A percentile compares a stretch with the other conserved stretches of the same genome.
Evolutionary conservation across 1,139 yeast genomes (phyloP).

Genomic region (Starmera stellimalicola): DNA sequence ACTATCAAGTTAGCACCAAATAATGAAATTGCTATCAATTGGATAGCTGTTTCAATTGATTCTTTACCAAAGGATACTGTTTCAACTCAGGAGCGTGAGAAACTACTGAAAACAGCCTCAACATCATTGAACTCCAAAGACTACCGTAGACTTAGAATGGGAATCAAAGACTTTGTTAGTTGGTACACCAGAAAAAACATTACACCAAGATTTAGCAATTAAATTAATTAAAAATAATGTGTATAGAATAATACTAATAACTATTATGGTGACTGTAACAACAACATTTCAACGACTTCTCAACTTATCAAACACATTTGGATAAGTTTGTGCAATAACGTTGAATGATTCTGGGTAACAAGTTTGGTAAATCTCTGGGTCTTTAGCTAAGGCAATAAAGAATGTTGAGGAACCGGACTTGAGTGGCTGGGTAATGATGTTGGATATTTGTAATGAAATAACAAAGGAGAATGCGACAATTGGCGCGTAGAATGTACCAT

Average conservation of each 20-base stretch:
- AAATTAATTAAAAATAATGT: not conserved
- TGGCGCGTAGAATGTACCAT: constrained; percentile 64
- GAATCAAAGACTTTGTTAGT: constrained; percentile 64
- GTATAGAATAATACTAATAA: not conserved
- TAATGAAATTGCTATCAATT: constrained; percentile 34
- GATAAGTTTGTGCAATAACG: constrained; percentile 62
- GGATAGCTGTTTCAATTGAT: constrained; percentile 52
- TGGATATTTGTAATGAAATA: constrained; percentile 68
- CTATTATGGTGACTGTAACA: not conserved
- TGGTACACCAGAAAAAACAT: constrained; percentile 81
- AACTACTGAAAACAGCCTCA: constrained; percentile 45
- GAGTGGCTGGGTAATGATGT: constrained; percentile 64
- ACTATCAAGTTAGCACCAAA: constrained; percentile 42
- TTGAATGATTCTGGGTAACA: constrained; percentile 73
- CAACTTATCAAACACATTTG: constrained; percentile 56
- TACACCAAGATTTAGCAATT: constrained; percentile 32
- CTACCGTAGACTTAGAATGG: constrained; percentile 60
- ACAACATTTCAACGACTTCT: constrained; percentile 15
- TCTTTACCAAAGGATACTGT: constrained; percentile 51
- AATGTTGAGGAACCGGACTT: constrained; percentile 80
- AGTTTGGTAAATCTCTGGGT: constrained; percentile 75
- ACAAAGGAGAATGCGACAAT: constrained; percentile 71
- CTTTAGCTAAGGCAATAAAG: constrained; percentile 79
- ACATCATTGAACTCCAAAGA: constrained; percentile 62
- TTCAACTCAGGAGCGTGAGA: constrained; percentile 53